Evolutionary conservation across 2,329 filamentous ascomycete genomes (phyloP).

Genomic region (Pestalotiopsis sp.): DNA sequence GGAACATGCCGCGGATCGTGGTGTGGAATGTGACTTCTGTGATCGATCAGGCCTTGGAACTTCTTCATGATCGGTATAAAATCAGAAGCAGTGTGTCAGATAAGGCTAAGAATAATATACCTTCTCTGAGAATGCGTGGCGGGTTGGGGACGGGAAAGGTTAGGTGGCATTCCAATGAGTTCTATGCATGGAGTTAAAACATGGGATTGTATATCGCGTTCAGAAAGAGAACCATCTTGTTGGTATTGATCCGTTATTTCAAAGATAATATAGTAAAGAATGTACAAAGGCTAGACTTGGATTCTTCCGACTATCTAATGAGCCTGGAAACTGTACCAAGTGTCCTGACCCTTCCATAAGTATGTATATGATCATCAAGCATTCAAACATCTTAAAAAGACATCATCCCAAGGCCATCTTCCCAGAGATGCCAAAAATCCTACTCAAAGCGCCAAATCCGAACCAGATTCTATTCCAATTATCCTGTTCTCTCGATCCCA

Average conservation of each 20-base stretch:
- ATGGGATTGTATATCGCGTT: neutral
- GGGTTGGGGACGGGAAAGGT: neutral
- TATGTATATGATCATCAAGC: conserved; percentile 11
- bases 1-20: neutral
- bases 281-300: neutral
- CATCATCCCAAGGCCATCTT: neutral
- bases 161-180: neutral
- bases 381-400: neutral
- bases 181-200: neutral
- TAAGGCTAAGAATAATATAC: neutral
- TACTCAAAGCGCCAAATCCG: neutral
- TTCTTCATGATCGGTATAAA: neutral
- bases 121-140: neutral
- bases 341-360: neutral
- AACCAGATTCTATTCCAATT: neutral
- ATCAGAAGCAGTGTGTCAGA: neutral
- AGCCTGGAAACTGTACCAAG: neutral
- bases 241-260: neutral
- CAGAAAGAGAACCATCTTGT: too few relatives aligned
- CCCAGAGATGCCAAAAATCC: neutral
- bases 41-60: neutral
- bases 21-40: neutral
- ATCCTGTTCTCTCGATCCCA: neutral
- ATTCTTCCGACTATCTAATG: neutral
- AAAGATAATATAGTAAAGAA: neutral